Base-by-base conservation (phyloP, 805 yeast species). In the Saccharomyces mikatae region DNA sequence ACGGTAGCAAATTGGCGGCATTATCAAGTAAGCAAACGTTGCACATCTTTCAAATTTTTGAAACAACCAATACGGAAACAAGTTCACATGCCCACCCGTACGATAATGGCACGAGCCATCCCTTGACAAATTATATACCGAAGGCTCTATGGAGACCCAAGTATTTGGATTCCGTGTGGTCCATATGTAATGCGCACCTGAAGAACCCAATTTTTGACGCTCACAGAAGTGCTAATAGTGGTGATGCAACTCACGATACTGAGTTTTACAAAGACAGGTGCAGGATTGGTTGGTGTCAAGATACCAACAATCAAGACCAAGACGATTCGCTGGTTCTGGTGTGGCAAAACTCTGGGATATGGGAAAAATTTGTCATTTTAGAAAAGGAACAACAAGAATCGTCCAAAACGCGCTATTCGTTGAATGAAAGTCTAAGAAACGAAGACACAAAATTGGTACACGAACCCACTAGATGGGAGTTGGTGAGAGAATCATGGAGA, bases 1-100 rank as follows among this genome's bases (percentile, higher is more conserved):
- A 82, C 60, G 91, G 89, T 49, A 70, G 82, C 10, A 80, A 82
- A 62, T 74, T 94, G 50, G 97, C 97, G 0, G 90, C 89, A 5
- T 73, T 94, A 26, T 86, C 96, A 14, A 96, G 89, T 71, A 94
- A 92, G 66, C 84, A 82, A 60, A 94, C 99, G 0, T 72, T 94
- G 52, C 99, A 94, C 70, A 80, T 92, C 2, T 94, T 82, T 71
- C 87, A 85, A 64, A 49, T 62, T 13, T 51, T 54, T 17, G 41
- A 36, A 36, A 36, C 41, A 9, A 17, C 6, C 24, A 36, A 36
- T 36, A 8, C 24, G 4, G 44, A 36, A n/a, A 36, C 44, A 4
- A 36, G 17, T 9, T 17, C 44, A 17, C 24, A 17, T 9, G 49
- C 49, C 11, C 36, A 54, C 14, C 53, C 56, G 13, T 53, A 59